Conservation (phyloP, 2,329 filamentous ascomycete species). For the Immersiporthe knoxdaviesiana region DNA sequence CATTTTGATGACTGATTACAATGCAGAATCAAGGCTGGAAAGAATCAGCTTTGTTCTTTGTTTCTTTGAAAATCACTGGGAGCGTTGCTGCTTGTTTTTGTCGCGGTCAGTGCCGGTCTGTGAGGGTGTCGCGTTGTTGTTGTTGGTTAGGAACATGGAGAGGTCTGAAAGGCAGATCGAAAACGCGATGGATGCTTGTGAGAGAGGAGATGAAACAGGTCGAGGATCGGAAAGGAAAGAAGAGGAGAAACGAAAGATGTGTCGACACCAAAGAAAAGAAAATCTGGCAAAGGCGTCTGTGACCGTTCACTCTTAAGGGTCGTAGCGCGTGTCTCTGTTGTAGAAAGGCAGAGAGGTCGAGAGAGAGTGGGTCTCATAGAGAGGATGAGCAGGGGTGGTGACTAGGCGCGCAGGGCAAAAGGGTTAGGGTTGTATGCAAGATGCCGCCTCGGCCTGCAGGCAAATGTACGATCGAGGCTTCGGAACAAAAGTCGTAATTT, state of each 20-base stretch:
- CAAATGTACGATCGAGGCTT: neutral
- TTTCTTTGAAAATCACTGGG: neutral
- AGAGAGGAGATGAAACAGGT: neutral
- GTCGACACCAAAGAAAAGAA: neutral
- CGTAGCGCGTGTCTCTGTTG: conserved; percentile 2
- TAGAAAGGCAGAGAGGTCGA: neutral
- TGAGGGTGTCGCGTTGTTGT: neutral
- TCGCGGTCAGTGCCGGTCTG: neutral
- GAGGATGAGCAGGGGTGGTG: neutral
- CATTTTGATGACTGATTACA: conserved; percentile 14
- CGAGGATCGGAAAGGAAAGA: neutral
- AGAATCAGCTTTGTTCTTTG: neutral
- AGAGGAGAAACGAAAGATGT: neutral
- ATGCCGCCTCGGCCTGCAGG: neutral
- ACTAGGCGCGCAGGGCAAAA: too few species aligned
- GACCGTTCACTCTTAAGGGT: neutral
- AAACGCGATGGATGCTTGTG: neutral
- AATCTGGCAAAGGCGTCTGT: neutral
- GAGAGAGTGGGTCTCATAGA: neutral
- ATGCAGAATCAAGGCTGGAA: neutral
- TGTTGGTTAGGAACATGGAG: conserved; percentile 1
- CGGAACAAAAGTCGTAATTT: neutral
- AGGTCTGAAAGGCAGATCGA: neutral
- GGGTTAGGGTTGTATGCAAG: neutral
- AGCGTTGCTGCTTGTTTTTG: conserved; percentile 5